Base-by-base conservation (phyloP, 2,329 filamentous ascomycete genomes). In the Aspergillus alliaceus region DNA sequence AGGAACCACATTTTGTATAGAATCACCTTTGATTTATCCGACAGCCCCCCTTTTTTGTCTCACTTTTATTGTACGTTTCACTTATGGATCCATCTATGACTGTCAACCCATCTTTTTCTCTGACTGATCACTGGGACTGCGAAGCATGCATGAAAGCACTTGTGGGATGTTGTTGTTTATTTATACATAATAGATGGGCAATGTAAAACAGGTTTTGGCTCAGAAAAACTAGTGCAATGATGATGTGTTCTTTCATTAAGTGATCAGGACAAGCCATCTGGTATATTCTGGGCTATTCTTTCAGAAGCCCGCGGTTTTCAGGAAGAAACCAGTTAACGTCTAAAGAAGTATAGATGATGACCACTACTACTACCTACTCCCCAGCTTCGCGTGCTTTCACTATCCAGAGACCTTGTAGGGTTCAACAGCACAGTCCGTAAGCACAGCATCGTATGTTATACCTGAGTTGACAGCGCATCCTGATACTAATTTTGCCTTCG, bases 1-100 rank as follows among this genome's bases (percentile, higher is more conserved):
- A 67, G 71, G 71, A 70, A 69, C 64, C 65, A 64, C 60, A 57
- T 66, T 66, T 68, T 75, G 73, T 75, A 75, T 75, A 75, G 73
- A 74, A 69, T 64, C 69, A 64, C 67, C 60, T 66, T 66, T 60
- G 60, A 62, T 60, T 69, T 44, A 27, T 25, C 15, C 25, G 40
- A 18, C 27, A 27, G 9, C 24, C 12, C n/a, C 54, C 58, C 53
- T 50, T 61, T 51, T 57, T 56, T 51, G 47, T 35, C 51, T 57
- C 59, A 57, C 44, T 51, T 44, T 62, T 59, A 54, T 61, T 57
- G 34, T 56, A 51, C 54, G 60, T 64, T 60, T 61, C 61, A 62
- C 64, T 59, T 60, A 61, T 67, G 59, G 57, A 59, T 59, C 66
- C 61, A 59, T 63, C 63, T 66, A 62, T 63, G 62, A 64, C 64